These are phyloP conservation scores for Salix exigua DNA, from an alignment of 345 rosid genomes.

Conservation along the genomic window DNA sequence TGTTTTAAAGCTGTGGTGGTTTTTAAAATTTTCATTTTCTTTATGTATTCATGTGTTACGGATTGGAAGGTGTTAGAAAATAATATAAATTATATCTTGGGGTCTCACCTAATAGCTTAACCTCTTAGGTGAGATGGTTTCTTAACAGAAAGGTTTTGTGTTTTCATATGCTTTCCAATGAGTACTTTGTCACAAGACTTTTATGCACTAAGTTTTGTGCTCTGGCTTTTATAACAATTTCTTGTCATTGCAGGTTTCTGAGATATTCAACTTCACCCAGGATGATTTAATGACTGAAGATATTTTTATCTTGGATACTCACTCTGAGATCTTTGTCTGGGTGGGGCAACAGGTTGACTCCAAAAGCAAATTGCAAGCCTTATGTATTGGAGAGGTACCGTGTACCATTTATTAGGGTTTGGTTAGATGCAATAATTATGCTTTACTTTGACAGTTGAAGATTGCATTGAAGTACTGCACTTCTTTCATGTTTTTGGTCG, in stretches of 20 bases:
- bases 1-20: background rate
- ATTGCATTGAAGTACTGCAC: background rate
- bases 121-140: no score
- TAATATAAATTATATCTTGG: no score
- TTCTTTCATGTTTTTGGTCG: background rate
- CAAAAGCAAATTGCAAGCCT: constrained; percentile 60
- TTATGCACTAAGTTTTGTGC: background rate
- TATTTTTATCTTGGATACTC: constrained; percentile 84
- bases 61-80: background rate
- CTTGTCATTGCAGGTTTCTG: constrained; percentile 60
- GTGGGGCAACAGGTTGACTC: constrained; percentile 88
- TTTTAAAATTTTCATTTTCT: background rate
- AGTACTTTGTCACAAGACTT: background rate
- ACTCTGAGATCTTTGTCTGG: constrained; percentile 86
- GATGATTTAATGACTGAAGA: constrained; percentile 99
- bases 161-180: background rate
- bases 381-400: constrained; percentile 81
- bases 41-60: background rate
- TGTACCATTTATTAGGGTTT: constrained; percentile 33
- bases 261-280: constrained; percentile 82
- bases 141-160: background rate
- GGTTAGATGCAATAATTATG: background rate
- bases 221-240: constrained; percentile 1
- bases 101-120: no score
- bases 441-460: background rate